Evolutionary conservation across 75 land plant genomes (phyloP), one percentile per base, ranked within the genome.

Genomic region (Ceratopteris richardii): DNA sequence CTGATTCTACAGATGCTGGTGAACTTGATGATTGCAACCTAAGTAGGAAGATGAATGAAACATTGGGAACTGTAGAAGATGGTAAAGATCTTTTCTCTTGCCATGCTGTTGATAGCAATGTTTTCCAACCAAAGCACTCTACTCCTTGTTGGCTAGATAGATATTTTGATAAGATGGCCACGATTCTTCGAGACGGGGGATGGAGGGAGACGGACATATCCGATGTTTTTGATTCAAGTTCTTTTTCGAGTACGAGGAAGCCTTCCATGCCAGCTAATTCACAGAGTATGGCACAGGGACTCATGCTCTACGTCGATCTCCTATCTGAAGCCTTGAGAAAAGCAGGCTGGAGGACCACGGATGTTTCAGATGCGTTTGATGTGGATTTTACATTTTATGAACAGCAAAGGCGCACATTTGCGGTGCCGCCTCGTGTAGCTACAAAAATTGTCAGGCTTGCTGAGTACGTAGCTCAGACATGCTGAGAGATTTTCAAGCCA

Each of bases 331-430:
- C 77, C 31, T 65, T 90, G 31, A 64, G 82, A 60, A 64, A 67
- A 58, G 80, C 96, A 29, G 96, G 96, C 25, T 90, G 96, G 96
- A 87, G 79, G 64, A 64, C 83, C 12, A 81, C 72, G n/a, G 96
- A 90, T 43, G 82, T 90, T 5, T 65, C 85, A n/a, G 87, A 90
- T 22, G 73, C 75, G 1, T 62, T 89, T 11, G 72, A 80, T 27
- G 61, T 89, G 42, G 83, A 82, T 46, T 68, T 65, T 36, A 20
- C 44, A 39, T 40, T 39, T n/a, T 12, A 19, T 6, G 23, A 51
- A 12, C 23, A 46, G 31, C 20, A 13, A 43, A 55, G 54, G 39
- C 42, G 31, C 37, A 63, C 69, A 10, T 2, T 40, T 42, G 29
- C 31, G 66, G 24, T 73, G 0, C 53, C 76, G 19, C 66, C 74